Evolutionary conservation across 2,329 filamentous ascomycete species (phyloP).

Genomic region (Neopestalotiopsis rosae): DNA sequence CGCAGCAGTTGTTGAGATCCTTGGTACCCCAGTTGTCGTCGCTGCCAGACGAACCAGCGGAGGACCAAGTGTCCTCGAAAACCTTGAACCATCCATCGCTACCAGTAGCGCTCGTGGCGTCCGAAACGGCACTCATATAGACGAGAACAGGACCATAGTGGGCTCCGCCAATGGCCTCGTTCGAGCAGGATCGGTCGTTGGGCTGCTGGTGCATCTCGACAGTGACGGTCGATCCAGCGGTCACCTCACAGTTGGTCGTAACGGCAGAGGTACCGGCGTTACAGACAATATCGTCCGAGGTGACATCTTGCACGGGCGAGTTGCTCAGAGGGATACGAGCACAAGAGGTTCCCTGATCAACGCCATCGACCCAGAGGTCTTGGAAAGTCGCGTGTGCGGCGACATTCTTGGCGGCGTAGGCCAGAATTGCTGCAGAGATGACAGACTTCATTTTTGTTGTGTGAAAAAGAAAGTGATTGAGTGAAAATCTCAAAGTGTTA

Average conservation of each 20-base stretch:
- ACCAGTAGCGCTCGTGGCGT: constrained; percentile 51
- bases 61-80: constrained; percentile 52
- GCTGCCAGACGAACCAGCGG: constrained; percentile 44
- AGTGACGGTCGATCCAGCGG: constrained; percentile 33
- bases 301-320: constrained; percentile 45
- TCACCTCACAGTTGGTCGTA: constrained; percentile 38
- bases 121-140: constrained; percentile 55
- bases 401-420: constrained; percentile 41
- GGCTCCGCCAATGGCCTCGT: constrained; percentile 57
- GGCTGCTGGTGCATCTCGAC: constrained; percentile 47
- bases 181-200: constrained; percentile 49
- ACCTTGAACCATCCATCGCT: constrained; percentile 58
- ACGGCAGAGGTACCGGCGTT: constrained; percentile 41
- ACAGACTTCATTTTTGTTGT: constrained; percentile 36
- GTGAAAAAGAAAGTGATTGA: neutral
- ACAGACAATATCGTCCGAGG: constrained; percentile 45
- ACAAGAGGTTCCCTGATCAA: constrained; percentile 37
- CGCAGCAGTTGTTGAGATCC: constrained; percentile 44
- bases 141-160: constrained; percentile 60
- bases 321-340: constrained; percentile 41
- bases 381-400: constrained; percentile 57
- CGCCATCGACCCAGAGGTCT: constrained; percentile 52
- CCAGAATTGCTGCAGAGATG: constrained; percentile 32
- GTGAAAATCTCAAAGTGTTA: neutral
- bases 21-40: constrained; percentile 52